Evolutionary conservation across 495 filamentous ascomycete species (phyloP).

Genomic region (Xylaria nigripes): DNA sequence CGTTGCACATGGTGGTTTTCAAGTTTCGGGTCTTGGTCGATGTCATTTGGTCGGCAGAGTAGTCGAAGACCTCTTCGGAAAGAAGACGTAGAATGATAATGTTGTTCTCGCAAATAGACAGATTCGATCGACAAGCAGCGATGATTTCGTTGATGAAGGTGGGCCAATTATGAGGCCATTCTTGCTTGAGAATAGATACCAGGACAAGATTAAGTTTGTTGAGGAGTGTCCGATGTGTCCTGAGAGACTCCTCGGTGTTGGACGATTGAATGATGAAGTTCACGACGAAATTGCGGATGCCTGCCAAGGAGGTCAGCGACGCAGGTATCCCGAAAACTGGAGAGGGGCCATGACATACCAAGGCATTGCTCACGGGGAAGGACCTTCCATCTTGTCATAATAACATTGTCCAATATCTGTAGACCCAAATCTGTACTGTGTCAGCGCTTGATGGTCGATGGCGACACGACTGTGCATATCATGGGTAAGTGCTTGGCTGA

Average conservation of each 20-base stretch:
- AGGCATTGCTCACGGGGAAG: slow-evolving; percentile 90
- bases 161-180: slow-evolving; percentile 99
- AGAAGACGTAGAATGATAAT: slow-evolving; percentile 95
- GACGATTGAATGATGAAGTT: slow-evolving; percentile 94
- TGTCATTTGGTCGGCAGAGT: slow-evolving; percentile 97
- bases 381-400: slow-evolving; percentile 98
- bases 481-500: not conserved
- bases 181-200: slow-evolving; percentile 95
- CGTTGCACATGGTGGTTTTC: slow-evolving; percentile 95
- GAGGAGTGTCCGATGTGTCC: slow-evolving; percentile 71
- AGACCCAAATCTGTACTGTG: slow-evolving; percentile 68
- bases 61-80: slow-evolving; percentile 98
- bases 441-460: slow-evolving; percentile 34
- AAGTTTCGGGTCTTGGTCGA: slow-evolving; percentile 89
- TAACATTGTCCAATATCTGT: slow-evolving; percentile 95
- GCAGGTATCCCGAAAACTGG: not conserved
- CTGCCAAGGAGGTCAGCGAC: slow-evolving; percentile 36
- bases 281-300: slow-evolving; percentile 97
- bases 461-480: slow-evolving; percentile 1
- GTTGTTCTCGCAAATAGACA: slow-evolving; percentile 99
- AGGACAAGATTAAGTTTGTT: slow-evolving; percentile 98
- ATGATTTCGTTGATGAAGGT: slow-evolving; percentile 99
- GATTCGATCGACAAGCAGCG: slow-evolving; percentile 82
- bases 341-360: slow-evolving; percentile 45
- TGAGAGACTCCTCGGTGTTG: slow-evolving; percentile 74